These are phyloP conservation scores for Fraxinus xanthoxyloides DNA, from an alignment of 305 asterid species.

Conservation along the genomic window DNA sequence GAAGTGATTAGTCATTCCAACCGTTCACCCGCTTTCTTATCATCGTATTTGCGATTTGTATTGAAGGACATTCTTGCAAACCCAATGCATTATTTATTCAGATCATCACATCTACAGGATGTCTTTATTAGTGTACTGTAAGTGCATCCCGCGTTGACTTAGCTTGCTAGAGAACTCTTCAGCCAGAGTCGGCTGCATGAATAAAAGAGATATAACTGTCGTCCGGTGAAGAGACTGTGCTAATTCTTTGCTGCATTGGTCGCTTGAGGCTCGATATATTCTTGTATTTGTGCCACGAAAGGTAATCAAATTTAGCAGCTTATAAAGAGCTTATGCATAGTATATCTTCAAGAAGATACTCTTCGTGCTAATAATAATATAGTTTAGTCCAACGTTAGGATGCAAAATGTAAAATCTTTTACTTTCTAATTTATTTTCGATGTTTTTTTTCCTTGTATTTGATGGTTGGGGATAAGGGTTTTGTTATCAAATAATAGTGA, in stretches of 20 bases:
- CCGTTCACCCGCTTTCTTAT: not conserved
- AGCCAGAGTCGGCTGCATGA: not conserved
- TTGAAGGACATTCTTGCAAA: not conserved
- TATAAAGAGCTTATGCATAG: not conserved
- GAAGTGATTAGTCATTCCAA: conserved; percentile 38
- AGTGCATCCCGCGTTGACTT: not conserved
- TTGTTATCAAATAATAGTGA: not conserved
- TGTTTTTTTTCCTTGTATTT: not conserved
- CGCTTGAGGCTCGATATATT: not conserved
- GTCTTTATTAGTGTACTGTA: not conserved
- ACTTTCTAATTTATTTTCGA: not conserved
- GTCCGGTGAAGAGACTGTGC: not conserved
- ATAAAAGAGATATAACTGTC: not conserved
- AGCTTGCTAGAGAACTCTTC: not conserved
- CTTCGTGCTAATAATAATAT: not conserved
- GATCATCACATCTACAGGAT: not conserved
- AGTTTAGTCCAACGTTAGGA: not conserved
- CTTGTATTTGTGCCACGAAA: not conserved
- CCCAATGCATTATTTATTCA: not conserved
- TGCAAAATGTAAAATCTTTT: not conserved
- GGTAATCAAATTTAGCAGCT: not conserved
- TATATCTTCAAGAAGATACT: not conserved
- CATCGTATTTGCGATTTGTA: not conserved
- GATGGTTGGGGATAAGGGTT: not conserved
- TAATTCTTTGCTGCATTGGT: not conserved